These are phyloP conservation scores for Talaromyces stipitatus DNA, from an alignment of 495 filamentous ascomycete species.

Conservation along the genomic window DNA sequence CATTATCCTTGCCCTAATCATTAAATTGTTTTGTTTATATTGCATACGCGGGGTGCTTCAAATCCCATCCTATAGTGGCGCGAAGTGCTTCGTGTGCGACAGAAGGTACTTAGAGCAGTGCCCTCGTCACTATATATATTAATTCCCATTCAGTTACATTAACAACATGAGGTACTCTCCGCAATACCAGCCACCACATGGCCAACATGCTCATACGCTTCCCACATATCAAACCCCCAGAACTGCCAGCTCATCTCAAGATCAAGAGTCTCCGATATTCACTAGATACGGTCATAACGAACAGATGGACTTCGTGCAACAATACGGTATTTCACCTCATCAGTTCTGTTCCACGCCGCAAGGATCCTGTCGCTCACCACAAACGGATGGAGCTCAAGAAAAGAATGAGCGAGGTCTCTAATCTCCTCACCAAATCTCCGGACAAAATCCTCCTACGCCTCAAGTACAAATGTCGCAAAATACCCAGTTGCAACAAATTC, in stretches of 20 bases:
- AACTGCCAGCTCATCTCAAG: slow-evolving; percentile 38
- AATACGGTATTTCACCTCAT: slow-evolving; percentile 44
- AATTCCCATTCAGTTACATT: not conserved
- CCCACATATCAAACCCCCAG: slow-evolving; percentile 40
- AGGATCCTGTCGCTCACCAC: slow-evolving; percentile 42
- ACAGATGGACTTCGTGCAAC: slow-evolving; percentile 45
- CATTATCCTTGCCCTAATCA: not conserved
- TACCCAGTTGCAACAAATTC: slow-evolving; percentile 36
- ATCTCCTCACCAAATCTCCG: slow-evolving; percentile 41
- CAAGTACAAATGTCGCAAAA: slow-evolving; percentile 40
- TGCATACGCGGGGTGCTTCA: not conserved
- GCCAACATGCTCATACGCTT: slow-evolving; percentile 46
- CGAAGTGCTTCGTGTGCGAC: slow-evolving; percentile 24
- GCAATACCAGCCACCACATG: slow-evolving; percentile 49
- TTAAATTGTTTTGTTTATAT: not conserved
- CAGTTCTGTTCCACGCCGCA: slow-evolving; percentile 43
- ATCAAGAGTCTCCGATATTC: slow-evolving; percentile 46
- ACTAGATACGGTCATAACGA: slow-evolving; percentile 47
- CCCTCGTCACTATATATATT: slow-evolving; percentile 8
- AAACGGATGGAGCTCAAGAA: slow-evolving; percentile 41
- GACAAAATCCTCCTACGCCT: slow-evolving; percentile 43
- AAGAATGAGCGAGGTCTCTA: slow-evolving; percentile 45
- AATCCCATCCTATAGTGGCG: slow-evolving; percentile 8
- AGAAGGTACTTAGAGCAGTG: slow-evolving; percentile 8
- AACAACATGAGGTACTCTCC: slow-evolving; percentile 47